A percentile compares a stretch with the other conserved stretches of the same genome.
These are phyloP conservation scores for Cryptococcus sp. DNA, from an alignment of 1,284 basidiomycete genomes.

Conservation along the genomic window DNA sequence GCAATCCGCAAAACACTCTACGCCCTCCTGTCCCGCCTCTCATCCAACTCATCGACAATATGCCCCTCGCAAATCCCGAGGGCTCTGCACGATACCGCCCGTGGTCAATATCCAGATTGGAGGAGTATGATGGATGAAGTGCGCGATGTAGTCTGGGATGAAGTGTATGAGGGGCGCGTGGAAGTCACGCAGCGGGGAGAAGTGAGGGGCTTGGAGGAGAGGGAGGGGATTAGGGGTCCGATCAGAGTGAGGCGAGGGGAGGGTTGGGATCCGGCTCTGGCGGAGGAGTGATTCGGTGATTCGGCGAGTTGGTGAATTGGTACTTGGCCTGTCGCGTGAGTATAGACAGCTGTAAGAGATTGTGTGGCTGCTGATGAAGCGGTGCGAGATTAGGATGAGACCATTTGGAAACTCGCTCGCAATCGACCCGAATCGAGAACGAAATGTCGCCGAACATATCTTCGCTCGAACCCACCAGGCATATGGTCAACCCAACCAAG, in stretches of 20 bases:
- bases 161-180: constrained; percentile 18
- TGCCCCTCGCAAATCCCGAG: constrained; percentile 37
- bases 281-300: background rate
- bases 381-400: too few relatives aligned
- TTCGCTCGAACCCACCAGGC: too few relatives aligned
- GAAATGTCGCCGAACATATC: too few relatives aligned
- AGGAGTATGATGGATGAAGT: constrained; percentile 31
- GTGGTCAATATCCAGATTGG: constrained; percentile 29
- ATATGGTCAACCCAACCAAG: too few relatives aligned
- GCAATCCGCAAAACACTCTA: constrained; percentile 15
- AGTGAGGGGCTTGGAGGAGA: constrained; percentile 14
- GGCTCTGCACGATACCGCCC: constrained; percentile 17
- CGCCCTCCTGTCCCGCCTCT: constrained; percentile 20
- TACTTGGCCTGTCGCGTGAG: too few relatives aligned
- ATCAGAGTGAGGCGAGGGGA: constrained; percentile 29
- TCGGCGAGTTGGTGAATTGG: too few relatives aligned
- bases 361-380: too few relatives aligned
- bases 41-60: constrained; percentile 20
- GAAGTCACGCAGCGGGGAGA: constrained; percentile 31
- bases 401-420: too few relatives aligned
- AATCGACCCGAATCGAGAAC: too few relatives aligned
- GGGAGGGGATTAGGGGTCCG: constrained; percentile 30
- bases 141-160: constrained; percentile 29
- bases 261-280: constrained; percentile 16
- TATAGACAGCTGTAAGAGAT: too few relatives aligned